These are phyloP conservation scores for Saccharomyces cerevisiae DNA, from an alignment of 805 yeast genomes.

Conservation along the genomic window DNA sequence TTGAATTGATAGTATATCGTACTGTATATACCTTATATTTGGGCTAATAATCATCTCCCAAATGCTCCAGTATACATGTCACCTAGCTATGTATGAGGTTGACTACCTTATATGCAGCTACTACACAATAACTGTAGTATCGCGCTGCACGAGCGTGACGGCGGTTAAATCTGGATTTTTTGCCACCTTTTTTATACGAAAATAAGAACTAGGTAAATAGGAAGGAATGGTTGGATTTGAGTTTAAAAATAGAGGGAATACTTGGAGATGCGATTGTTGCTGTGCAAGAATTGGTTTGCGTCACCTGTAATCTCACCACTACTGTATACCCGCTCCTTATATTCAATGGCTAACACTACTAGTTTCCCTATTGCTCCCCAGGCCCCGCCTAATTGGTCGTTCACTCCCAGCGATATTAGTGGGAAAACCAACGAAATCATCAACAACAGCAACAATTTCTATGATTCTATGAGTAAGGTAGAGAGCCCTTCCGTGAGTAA, in stretches of 20 bases:
- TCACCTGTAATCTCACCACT: background rate
- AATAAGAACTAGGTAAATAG: background rate
- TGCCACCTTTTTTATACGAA: background rate
- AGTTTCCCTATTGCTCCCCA: slow-evolving; percentile 17
- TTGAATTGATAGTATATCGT: background rate
- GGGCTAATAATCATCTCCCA: background rate
- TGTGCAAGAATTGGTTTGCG: background rate
- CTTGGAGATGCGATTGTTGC: slow-evolving; percentile 5
- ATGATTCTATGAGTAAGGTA: slow-evolving; percentile 46
- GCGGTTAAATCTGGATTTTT: background rate
- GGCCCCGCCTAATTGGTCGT: slow-evolving; percentile 49
- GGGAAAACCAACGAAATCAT: slow-evolving; percentile 39
- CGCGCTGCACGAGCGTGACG: background rate
- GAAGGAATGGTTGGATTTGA: background rate
- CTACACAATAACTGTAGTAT: background rate
- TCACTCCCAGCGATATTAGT: slow-evolving; percentile 43
- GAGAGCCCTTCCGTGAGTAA: slow-evolving; percentile 47
- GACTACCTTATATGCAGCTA: background rate
- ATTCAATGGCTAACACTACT: background rate
- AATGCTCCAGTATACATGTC: background rate
- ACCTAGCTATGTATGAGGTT: background rate
- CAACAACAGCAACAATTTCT: slow-evolving; percentile 35
- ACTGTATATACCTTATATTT: background rate
- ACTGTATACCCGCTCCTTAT: background rate
- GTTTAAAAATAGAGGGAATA: slow-evolving; percentile 1